Conservation (phyloP, 768 basidiomycete species). For the Suillus discolor region DNA sequence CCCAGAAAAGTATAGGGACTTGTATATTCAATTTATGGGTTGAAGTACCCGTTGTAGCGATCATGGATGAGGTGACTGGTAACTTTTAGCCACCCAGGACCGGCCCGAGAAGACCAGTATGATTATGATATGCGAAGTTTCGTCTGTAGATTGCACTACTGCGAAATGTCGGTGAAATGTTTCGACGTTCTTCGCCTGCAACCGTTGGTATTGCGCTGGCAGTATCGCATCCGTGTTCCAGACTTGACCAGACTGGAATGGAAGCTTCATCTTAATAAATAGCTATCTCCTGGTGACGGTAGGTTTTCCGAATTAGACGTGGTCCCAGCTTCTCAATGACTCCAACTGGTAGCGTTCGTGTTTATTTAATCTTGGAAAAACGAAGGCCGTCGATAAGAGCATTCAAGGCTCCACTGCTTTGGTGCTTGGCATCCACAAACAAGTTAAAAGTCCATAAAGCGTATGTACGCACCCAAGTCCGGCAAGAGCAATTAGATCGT, state of each 20-base stretch:
- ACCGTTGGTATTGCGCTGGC: not conserved
- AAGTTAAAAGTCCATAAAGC: not conserved
- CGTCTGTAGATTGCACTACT: not conserved
- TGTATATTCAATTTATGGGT: not conserved
- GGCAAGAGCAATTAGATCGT: constrained; percentile 2
- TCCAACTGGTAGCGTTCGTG: not conserved
- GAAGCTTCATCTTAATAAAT: not conserved
- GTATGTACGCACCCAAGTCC: not conserved
- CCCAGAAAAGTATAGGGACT: not conserved
- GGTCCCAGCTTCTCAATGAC: not conserved
- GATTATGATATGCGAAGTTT: not conserved
- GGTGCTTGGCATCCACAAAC: not conserved
- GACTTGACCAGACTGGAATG: not conserved
- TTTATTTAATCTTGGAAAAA: not conserved
- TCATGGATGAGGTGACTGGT: not conserved
- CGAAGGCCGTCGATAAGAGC: not conserved
- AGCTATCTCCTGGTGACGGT: not conserved
- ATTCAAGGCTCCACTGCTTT: not conserved
- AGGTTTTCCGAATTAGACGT: not conserved
- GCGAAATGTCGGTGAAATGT: not conserved
- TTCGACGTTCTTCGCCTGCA: not conserved
- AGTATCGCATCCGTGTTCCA: not conserved
- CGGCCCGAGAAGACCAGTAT: not conserved
- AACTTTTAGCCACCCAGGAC: not conserved
- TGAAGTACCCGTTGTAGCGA: not conserved